phyloP scores from a whole-genome alignment of 345 rosid species.

The Heritiera littoralis region DNA sequence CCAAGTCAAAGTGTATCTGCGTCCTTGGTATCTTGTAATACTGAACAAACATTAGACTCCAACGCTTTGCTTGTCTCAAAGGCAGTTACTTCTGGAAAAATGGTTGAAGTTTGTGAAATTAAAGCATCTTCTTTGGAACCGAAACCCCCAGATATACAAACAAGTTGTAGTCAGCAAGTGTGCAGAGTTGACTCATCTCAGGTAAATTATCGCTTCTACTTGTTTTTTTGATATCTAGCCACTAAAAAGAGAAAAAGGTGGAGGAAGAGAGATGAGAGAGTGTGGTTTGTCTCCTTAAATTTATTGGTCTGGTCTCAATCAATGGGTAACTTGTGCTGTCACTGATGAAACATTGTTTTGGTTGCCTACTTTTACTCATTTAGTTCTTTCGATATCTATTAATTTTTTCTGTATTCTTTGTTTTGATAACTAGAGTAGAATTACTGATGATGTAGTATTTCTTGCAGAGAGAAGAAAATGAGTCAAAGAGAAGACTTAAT shows the following conservation, averaged over 20 bases:
- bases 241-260: not conserved
- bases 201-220: constrained; percentile 7
- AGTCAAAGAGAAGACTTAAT: constrained; percentile 2
- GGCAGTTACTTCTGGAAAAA: constrained; percentile 14
- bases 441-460: not conserved
- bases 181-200: not conserved
- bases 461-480: constrained; percentile 24
- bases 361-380: not conserved
- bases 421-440: not conserved
- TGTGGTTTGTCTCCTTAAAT: not conserved
- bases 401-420: not conserved
- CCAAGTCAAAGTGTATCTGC: constrained; percentile 15
- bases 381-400: not conserved
- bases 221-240: not conserved
- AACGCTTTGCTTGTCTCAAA: not conserved
- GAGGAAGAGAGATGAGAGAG: not conserved
- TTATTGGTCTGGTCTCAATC: not conserved
- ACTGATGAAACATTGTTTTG: not conserved
- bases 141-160: constrained; percentile 12
- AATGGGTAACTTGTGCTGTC: not conserved
- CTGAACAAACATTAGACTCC: constrained; percentile 13
- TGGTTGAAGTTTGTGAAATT: constrained; percentile 16
- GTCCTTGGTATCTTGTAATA: not conserved
- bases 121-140: constrained; percentile 11
- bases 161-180: constrained; percentile 10